phyloP scores from a whole-genome alignment of 2,329 filamentous ascomycete species.

The Fusarium setosum region DNA sequence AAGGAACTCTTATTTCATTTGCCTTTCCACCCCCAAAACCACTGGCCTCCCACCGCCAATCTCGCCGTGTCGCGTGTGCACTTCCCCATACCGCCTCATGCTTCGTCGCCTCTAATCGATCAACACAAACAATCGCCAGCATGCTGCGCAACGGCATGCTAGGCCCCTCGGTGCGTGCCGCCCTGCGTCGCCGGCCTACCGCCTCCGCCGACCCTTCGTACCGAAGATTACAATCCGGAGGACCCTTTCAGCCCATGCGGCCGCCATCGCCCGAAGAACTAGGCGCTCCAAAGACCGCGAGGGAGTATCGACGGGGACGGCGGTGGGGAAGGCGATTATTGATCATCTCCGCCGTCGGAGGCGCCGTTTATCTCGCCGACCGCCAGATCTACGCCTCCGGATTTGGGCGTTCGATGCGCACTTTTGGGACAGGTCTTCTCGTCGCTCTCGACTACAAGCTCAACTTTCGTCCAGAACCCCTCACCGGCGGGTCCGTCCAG shows the following conservation, averaged over 20 bases:
- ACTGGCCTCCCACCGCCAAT: no score
- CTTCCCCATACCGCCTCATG: slow-evolving; percentile 19
- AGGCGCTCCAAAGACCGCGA: slow-evolving; percentile 76
- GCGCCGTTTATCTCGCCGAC: slow-evolving; percentile 76
- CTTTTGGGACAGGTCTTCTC: slow-evolving; percentile 81
- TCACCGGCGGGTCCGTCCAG: slow-evolving; percentile 76
- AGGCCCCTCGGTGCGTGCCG: slow-evolving; percentile 37
- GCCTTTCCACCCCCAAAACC: background rate
- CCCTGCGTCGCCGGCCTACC: slow-evolving; percentile 48
- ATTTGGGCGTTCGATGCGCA: slow-evolving; percentile 80
- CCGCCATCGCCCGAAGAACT: slow-evolving; percentile 85
- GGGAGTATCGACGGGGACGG: slow-evolving; percentile 75
- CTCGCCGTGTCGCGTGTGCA: background rate
- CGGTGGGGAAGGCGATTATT: slow-evolving; percentile 83
- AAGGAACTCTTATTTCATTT: slow-evolving; percentile 7
- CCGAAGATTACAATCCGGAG: slow-evolving; percentile 46
- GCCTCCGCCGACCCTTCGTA: slow-evolving; percentile 61
- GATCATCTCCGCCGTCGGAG: slow-evolving; percentile 69
- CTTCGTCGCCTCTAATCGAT: slow-evolving; percentile 9
- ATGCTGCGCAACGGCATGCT: slow-evolving; percentile 46
- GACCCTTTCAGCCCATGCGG: slow-evolving; percentile 71
- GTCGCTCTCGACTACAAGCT: slow-evolving; percentile 95
- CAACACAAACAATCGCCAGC: slow-evolving; percentile 31
- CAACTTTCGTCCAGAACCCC: slow-evolving; percentile 87
- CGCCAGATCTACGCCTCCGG: slow-evolving; percentile 81